Evolutionary conservation across 345 rosid genomes (phyloP).

Genomic region (Adansonia digitata): DNA sequence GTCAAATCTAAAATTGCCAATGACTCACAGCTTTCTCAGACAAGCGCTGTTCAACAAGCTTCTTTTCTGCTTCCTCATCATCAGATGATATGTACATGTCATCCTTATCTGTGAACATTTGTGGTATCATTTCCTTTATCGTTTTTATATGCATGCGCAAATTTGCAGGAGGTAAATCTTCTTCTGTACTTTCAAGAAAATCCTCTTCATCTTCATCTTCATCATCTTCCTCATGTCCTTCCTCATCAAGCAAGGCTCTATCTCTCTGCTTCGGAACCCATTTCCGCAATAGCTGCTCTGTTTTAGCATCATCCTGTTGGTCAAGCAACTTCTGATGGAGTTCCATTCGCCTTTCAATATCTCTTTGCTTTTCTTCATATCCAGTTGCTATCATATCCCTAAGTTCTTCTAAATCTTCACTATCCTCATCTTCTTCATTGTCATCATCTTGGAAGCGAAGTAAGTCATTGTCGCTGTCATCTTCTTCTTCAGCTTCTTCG

Average conservation of each 20-base stretch:
- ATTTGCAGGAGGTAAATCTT: slow-evolving; percentile 38
- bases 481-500: slow-evolving; percentile 93
- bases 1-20: neutral
- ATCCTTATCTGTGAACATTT: slow-evolving; percentile 80
- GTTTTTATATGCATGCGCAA: slow-evolving; percentile 56
- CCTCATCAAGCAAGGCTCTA: slow-evolving; percentile 37
- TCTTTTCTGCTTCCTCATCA: slow-evolving; percentile 74
- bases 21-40: slow-evolving; percentile 62
- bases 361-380: slow-evolving; percentile 61
- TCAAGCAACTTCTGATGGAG: slow-evolving; percentile 96
- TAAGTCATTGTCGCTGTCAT: slow-evolving; percentile 85
- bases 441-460: slow-evolving; percentile 59
- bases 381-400: slow-evolving; percentile 70
- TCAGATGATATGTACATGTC: slow-evolving; percentile 80
- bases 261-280: slow-evolving; percentile 47
- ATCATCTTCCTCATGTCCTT: slow-evolving; percentile 38
- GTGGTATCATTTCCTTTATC: slow-evolving; percentile 83
- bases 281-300: slow-evolving; percentile 70
- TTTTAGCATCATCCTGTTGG: slow-evolving; percentile 81
- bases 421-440: slow-evolving; percentile 71
- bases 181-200: slow-evolving; percentile 37
- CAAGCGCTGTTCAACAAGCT: slow-evolving; percentile 36
- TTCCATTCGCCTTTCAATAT: slow-evolving; percentile 69
- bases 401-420: slow-evolving; percentile 58
- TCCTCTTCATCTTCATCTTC: slow-evolving; percentile 31